phyloP scores from a whole-genome alignment of 257 asterid genomes.

The Thymus quinquecostatus region DNA sequence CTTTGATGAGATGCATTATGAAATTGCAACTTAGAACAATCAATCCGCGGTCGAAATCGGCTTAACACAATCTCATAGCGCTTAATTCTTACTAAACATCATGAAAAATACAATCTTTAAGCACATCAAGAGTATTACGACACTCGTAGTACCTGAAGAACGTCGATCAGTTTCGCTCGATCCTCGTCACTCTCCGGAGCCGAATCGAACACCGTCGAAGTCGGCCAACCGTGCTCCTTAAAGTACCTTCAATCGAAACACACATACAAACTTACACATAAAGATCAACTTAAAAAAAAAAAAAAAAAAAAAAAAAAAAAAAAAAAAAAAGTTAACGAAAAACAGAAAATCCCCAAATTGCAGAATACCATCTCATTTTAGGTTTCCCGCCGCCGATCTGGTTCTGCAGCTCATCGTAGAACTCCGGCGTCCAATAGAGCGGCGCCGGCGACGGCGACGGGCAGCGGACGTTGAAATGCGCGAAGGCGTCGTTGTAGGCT shows the following conservation, averaged over 20 bases:
- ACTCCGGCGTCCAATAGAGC: slow-evolving; percentile 74
- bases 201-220: slow-evolving; percentile 55
- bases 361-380: slow-evolving; percentile 85
- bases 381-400: slow-evolving; percentile 93
- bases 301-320: neutral
- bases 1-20: neutral
- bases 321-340: neutral
- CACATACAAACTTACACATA: slow-evolving; percentile 13
- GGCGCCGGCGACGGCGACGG: slow-evolving; percentile 47
- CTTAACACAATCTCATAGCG: neutral
- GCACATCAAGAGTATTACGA: too few species aligned
- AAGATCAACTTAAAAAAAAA: neutral
- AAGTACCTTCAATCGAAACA: slow-evolving; percentile 64
- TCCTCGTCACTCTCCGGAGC: slow-evolving; percentile 74
- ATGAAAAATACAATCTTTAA: neutral
- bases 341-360: neutral
- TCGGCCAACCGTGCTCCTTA: slow-evolving; percentile 95
- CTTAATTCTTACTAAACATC: neutral
- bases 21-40: neutral
- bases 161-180: slow-evolving; percentile 74
- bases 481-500: slow-evolving; percentile 91
- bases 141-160: slow-evolving; percentile 59
- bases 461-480: slow-evolving; percentile 80
- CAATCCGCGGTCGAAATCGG: neutral
- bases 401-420: slow-evolving; percentile 87